Evolutionary conservation across 2,329 filamentous ascomycete genomes (phyloP), one percentile per base, ranked within the genome.

Genomic region (Ophiostoma sp.): DNA sequence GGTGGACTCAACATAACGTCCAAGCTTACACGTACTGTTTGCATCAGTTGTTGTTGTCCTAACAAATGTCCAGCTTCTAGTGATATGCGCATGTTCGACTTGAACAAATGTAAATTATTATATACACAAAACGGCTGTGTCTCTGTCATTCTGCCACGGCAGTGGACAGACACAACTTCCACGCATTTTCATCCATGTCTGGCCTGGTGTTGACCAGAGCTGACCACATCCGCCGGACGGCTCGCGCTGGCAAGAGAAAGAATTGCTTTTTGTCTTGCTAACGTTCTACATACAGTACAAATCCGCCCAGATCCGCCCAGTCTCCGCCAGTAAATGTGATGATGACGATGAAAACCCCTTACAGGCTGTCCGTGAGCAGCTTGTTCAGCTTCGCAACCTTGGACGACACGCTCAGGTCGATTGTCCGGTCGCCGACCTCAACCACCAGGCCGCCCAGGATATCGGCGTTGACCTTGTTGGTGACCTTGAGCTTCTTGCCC

Each of bases 381-480:
- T 98, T 99, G 92, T 99, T 99, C 87, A 99, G 92, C 88, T 93
- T 96, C 80, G 91, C 87, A 81, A 99, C 90, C 87, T 94, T 96
- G 79, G 91, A 85, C 65, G 94, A 94, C 77, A 99, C 93, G 81
- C 90, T 95, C 75, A 97, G 90, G 82, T 99, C 95, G 78, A 99
- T 97, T 79, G 94, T 98, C 78, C 94, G 91, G 86, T 98, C 94
- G 77, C 93, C 94, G 75, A 98, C 90, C 84, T 98, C 94, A 77
- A 99, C 94, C 73, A 99, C 82, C 74, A 99, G 88, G 72, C 95
- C 95, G 74, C 95, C 95, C 74, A 96, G 82, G 77, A 99, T 94
- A 70, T 98, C 94, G 71, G 94, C 86, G 87, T 97, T 95, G 80
- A 98, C 91, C 85, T 92, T 90, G 82, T 96, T 90, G 75, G 92